Evolutionary conservation across 1,284 basidiomycete genomes (phyloP).

Genomic region (Fomitopsis schrenkii): DNA sequence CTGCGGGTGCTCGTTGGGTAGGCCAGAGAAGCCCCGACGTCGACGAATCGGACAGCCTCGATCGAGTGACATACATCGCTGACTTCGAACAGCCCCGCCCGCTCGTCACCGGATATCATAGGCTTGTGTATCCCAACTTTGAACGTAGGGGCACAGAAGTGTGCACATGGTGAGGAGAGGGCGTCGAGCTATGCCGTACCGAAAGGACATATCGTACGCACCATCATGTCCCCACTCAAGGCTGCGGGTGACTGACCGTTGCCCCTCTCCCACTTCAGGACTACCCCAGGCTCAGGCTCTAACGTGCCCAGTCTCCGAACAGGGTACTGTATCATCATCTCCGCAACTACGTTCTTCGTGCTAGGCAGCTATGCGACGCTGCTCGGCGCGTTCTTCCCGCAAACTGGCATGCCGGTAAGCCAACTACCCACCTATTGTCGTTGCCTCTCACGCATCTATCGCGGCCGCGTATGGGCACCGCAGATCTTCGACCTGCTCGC

Average conservation of each 20-base stretch:
- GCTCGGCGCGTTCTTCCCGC: constrained; percentile 59
- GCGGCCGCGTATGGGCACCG: background rate
- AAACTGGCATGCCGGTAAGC: constrained; percentile 47
- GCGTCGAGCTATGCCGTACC: no score
- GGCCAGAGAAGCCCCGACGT: no score
- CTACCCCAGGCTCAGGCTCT: background rate
- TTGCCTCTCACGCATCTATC: background rate
- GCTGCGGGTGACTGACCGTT: background rate
- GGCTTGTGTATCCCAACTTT: background rate
- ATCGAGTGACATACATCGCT: background rate
- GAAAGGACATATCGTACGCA: background rate
- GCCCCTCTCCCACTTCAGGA: background rate
- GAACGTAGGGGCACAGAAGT: no score
- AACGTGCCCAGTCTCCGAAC: constrained; percentile 20
- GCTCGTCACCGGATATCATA: background rate
- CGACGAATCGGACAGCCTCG: no score
- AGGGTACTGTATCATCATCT: constrained; percentile 47
- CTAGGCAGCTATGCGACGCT: constrained; percentile 61
- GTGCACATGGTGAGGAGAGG: no score
- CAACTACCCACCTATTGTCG: background rate
- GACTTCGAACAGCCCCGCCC: background rate
- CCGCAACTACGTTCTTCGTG: constrained; percentile 50
- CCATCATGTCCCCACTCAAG: background rate
- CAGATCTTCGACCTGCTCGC: constrained; percentile 63
- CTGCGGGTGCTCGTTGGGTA: no score